Percentiles rank a stretch among this genome's conserved stretches.
phyloP scores from a whole-genome alignment of 768 basidiomycete species.

The Trametes punicea region DNA sequence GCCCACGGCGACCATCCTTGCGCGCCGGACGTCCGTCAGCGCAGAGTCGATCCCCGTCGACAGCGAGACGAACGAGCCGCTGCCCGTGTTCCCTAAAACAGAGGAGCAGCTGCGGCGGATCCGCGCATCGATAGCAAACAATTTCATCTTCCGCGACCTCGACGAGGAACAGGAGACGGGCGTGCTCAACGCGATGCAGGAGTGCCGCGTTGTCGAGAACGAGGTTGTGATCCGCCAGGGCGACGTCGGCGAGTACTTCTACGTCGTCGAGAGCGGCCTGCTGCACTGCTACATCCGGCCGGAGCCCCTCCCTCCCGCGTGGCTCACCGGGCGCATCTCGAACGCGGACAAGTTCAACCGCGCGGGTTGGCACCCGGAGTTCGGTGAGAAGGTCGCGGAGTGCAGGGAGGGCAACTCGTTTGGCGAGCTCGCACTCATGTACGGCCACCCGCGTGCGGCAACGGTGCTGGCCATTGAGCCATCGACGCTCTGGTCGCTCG shows the following conservation, averaged over 20 bases:
- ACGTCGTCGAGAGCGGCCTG: constrained; percentile 89
- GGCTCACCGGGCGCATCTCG: constrained; percentile 44
- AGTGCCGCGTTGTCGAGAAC: constrained; percentile 63
- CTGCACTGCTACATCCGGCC: constrained; percentile 80
- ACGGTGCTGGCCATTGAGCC: constrained; percentile 83
- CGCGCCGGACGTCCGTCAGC: constrained; percentile 90
- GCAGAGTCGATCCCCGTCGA: constrained; percentile 94
- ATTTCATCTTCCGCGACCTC: constrained; percentile 94
- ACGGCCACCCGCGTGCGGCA: constrained; percentile 93
- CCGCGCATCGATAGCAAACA: constrained; percentile 78
- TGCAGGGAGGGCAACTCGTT: constrained; percentile 85
- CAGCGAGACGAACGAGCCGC: constrained; percentile 57
- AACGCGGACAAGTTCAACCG: constrained; percentile 55
- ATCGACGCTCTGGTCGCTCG: constrained; percentile 90
- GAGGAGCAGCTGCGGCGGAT: constrained; percentile 85
- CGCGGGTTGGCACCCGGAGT: constrained; percentile 63
- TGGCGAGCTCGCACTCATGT: constrained; percentile 97
- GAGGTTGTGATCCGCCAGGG: constrained; percentile 97
- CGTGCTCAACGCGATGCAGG: constrained; percentile 94
- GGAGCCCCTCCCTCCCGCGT: constrained; percentile 60
- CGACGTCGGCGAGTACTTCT: constrained; percentile 95
- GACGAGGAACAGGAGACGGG: constrained; percentile 95
- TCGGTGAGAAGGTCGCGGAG: constrained; percentile 80
- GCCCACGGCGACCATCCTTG: constrained; percentile 75
- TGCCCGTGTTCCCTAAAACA: constrained; percentile 77